These are phyloP conservation scores for Chloromonas sp. DNA, from an alignment of 163 green algal genomes.

Conservation along the genomic window DNA sequence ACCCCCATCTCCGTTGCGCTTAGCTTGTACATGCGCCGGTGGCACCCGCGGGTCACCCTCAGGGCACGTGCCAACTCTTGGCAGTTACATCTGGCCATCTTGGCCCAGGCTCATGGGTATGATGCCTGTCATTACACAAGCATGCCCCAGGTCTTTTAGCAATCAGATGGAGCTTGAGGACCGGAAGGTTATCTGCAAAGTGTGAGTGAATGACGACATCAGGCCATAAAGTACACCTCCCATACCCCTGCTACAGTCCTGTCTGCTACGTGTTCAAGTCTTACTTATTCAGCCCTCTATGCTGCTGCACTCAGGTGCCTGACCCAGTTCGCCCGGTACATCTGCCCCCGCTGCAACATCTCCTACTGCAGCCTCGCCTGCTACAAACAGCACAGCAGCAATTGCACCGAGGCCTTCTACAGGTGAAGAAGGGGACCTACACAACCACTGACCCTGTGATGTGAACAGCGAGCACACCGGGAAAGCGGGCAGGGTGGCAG, in stretches of 20 bases:
- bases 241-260: too few species aligned
- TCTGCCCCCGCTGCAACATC: slow-evolving; percentile 72
- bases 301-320: slow-evolving; percentile 49
- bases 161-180: slow-evolving; percentile 3
- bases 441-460: background rate
- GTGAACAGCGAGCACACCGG: background rate
- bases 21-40: too few species aligned
- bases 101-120: too few species aligned
- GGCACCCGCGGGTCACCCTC: too few species aligned
- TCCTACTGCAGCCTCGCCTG: slow-evolving; percentile 76
- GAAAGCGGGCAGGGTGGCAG: too few species aligned
- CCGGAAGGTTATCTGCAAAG: slow-evolving; percentile 2
- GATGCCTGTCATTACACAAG: too few species aligned
- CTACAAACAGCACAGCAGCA: slow-evolving; percentile 66
- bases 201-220: background rate
- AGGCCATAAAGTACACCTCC: background rate
- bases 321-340: slow-evolving; percentile 57
- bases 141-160: background rate
- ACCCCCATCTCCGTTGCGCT: too few species aligned
- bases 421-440: slow-evolving; percentile 23
- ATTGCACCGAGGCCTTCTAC: slow-evolving; percentile 75
- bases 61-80: too few species aligned
- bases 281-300: too few species aligned
- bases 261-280: too few species aligned
- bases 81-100: too few species aligned